A percentile compares a stretch with the other conserved stretches of the same genome.
phyloP scores from a whole-genome alignment of 2,329 filamentous ascomycete genomes.

The Paraphaeosphaeria minitans region DNA sequence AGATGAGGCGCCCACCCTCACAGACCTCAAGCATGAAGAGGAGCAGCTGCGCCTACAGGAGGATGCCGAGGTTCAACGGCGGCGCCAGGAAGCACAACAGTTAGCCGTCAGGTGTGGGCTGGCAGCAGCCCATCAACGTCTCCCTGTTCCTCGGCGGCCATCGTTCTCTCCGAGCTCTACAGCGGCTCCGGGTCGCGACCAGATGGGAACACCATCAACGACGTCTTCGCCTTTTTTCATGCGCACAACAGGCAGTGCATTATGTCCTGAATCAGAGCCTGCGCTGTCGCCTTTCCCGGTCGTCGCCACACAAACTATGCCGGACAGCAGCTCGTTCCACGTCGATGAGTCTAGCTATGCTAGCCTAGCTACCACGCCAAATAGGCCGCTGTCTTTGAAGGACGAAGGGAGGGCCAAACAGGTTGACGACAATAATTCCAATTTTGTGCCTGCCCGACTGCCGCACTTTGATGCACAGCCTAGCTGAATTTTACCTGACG shows the following conservation, averaged over 20 bases:
- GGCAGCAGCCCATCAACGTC: slow-evolving; percentile 30
- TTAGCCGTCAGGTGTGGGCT: slow-evolving; percentile 62
- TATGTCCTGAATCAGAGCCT: slow-evolving; percentile 13
- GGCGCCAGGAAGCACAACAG: slow-evolving; percentile 59
- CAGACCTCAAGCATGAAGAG: slow-evolving; percentile 64
- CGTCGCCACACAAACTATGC: slow-evolving; percentile 38
- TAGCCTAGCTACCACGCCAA: slow-evolving; percentile 34
- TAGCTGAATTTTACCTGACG: slow-evolving; percentile 17
- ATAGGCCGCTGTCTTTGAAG: slow-evolving; percentile 28
- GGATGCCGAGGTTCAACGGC: slow-evolving; percentile 60
- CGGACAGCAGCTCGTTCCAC: slow-evolving; percentile 37
- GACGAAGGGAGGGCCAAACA: slow-evolving; percentile 21
- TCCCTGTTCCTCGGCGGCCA: slow-evolving; percentile 16
- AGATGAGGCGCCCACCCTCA: slow-evolving; percentile 54
- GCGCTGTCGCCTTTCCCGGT: slow-evolving; percentile 27
- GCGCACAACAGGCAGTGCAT: slow-evolving; percentile 23
- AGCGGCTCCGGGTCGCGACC: slow-evolving; percentile 19
- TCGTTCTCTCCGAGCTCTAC: slow-evolving; percentile 14
- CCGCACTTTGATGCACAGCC: slow-evolving; percentile 37
- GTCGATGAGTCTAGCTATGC: slow-evolving; percentile 37
- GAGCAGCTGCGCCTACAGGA: slow-evolving; percentile 59
- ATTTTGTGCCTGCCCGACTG: slow-evolving; percentile 43
- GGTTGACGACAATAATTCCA: slow-evolving; percentile 11
- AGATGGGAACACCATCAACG: slow-evolving; percentile 18
- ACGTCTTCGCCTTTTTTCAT: slow-evolving; percentile 23